Evolutionary conservation across 2,329 filamentous ascomycete genomes (phyloP).

Genomic region (Bertia moriformis): DNA sequence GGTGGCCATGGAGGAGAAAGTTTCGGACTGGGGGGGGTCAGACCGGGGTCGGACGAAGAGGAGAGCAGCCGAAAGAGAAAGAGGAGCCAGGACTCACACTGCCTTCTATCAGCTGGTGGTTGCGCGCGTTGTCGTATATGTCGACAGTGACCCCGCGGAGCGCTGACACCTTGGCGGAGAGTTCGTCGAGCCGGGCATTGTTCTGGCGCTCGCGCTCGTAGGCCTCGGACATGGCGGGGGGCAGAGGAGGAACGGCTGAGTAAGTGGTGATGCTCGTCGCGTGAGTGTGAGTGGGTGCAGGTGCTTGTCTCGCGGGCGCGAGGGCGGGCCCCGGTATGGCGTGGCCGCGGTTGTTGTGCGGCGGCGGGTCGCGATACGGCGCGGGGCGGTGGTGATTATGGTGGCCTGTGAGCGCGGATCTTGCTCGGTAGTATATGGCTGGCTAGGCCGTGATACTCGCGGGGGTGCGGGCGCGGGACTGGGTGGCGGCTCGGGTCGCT

Average conservation of each 20-base stretch:
- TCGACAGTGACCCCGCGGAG: slow-evolving; percentile 89
- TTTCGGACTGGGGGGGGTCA: slow-evolving; percentile 50
- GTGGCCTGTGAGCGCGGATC: too few relatives aligned
- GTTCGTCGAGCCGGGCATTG: slow-evolving; percentile 82
- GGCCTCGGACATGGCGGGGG: slow-evolving; percentile 55
- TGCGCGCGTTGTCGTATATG: slow-evolving; percentile 90
- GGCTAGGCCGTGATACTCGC: too few relatives aligned
- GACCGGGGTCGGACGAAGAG: not conserved
- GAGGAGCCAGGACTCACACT: slow-evolving; percentile 49
- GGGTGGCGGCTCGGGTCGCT: too few relatives aligned
- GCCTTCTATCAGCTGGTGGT: slow-evolving; percentile 76
- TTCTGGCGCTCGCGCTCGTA: slow-evolving; percentile 81
- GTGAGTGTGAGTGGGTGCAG: too few relatives aligned
- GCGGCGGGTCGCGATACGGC: not conserved
- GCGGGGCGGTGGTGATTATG: too few relatives aligned
- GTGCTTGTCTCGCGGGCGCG: too few relatives aligned
- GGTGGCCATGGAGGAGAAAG: slow-evolving; percentile 75
- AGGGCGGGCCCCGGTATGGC: not conserved
- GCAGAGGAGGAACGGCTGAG: too few relatives aligned
- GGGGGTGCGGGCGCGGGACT: too few relatives aligned
- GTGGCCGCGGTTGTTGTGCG: not conserved
- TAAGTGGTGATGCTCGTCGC: too few relatives aligned
- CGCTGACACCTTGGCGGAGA: slow-evolving; percentile 79
- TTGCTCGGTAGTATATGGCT: too few relatives aligned
- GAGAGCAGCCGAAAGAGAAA: not conserved